Conservation (phyloP, 2,329 filamentous ascomycete genomes). For the Verticillium tricorpus region DNA sequence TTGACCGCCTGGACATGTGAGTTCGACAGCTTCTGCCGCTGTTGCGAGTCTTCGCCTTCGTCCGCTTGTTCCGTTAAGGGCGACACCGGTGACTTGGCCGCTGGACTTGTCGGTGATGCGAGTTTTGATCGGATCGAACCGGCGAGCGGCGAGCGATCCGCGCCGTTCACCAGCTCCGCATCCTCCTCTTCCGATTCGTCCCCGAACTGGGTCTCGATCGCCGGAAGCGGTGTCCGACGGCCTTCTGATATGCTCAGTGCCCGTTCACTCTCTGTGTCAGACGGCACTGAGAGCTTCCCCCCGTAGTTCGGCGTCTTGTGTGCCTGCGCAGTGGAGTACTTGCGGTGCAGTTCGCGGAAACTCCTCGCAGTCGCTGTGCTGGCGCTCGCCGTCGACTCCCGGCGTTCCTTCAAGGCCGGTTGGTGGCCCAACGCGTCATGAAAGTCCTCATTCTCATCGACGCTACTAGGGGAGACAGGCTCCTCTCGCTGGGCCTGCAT, state of each 20-base stretch:
- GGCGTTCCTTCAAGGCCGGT: constrained; percentile 41
- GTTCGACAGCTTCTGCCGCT: constrained; percentile 19
- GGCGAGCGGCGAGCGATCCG: not conserved
- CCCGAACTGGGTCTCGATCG: constrained; percentile 37
- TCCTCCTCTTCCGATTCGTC: constrained; percentile 10
- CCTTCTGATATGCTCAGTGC: constrained; percentile 58
- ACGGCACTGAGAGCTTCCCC: constrained; percentile 41
- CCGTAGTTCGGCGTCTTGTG: constrained; percentile 35
- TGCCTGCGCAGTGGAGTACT: constrained; percentile 50
- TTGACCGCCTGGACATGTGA: constrained; percentile 26
- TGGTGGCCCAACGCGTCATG: constrained; percentile 44
- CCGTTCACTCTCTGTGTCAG: constrained; percentile 56
- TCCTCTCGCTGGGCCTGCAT: constrained; percentile 44
- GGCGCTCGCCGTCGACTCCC: constrained; percentile 58
- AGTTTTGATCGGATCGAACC: not conserved
- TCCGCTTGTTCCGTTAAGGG: constrained; percentile 13
- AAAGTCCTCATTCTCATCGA: constrained; percentile 36
- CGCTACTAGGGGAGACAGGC: constrained; percentile 29
- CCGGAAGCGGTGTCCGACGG: constrained; percentile 49
- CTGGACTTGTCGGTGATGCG: not conserved
- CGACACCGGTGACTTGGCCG: not conserved
- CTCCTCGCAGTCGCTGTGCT: constrained; percentile 65
- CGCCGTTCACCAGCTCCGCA: not conserved
- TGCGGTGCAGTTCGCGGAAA: constrained; percentile 58
- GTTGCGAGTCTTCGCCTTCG: constrained; percentile 18